Base-by-base conservation (phyloP, 345 rosid genomes). In the Garcia nutans region DNA sequence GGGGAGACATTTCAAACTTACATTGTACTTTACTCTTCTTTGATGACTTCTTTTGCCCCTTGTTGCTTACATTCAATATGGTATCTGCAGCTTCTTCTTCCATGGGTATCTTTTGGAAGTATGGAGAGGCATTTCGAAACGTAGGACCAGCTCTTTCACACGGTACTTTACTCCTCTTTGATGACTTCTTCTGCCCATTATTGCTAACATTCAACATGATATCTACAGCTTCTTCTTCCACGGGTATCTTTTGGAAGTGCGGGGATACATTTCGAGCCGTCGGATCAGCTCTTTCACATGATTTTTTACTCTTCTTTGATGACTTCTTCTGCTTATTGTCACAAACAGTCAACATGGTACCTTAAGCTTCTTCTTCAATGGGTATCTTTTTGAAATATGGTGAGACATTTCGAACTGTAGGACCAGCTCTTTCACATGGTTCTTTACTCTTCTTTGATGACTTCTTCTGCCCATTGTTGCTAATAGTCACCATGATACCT, bases 21-120 rank as follows among this genome's bases (percentile, higher is more conserved):
- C 31, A 28, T 28, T 28, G 31, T 28, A 44, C 31, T 70, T 76
- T 78, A 56, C 52, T 67, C 67, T 69, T 59, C 37, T 24, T 80
- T 65, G 76, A 12, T 47, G 42, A 33, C 56, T 49, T 71, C 45
- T 67, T 56, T 26, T 37, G 49, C 47, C 24, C 68, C 17, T 65
- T 10, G 15, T 64, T 33, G 45, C 7, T 33, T 9, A 15, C n/a
- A 28, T 28, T 28, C 31, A 28, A 28, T 2, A 28, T 28, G 31
- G 31, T 28, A 28, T 28, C 31, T 28, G 31, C 31, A 28, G 31
- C 31, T 28, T 28, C 31, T 28, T 28, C 31, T 28, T 28, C 31
- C 31, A 28, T 28, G 31, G 31, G 31, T 28, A 28, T 28, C 31
- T 28, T 28, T 28, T 28, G 31, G 31, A 28, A 28, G 31, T 28